phyloP scores from a whole-genome alignment of 495 filamentous ascomycete genomes.

The Penicillium herquei region DNA sequence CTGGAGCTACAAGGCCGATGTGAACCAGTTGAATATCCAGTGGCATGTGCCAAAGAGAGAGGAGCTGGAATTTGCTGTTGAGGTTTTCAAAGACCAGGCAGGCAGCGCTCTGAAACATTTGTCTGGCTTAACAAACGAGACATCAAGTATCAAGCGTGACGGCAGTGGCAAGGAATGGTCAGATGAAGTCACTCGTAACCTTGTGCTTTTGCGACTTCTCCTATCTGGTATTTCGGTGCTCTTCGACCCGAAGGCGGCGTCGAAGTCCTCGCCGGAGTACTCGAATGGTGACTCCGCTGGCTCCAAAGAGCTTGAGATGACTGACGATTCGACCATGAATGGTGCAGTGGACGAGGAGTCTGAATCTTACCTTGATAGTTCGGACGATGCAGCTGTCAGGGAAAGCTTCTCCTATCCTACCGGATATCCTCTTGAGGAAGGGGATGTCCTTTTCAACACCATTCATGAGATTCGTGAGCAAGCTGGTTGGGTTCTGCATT shows the following conservation, averaged over 20 bases:
- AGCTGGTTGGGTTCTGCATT: slow-evolving; percentile 76
- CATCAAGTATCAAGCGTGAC: slow-evolving; percentile 83
- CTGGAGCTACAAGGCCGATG: slow-evolving; percentile 74
- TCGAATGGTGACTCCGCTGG: slow-evolving; percentile 19
- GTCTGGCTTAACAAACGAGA: slow-evolving; percentile 70
- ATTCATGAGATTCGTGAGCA: slow-evolving; percentile 79
- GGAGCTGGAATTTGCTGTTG: slow-evolving; percentile 85
- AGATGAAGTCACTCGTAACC: slow-evolving; percentile 87
- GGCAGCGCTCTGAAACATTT: slow-evolving; percentile 67
- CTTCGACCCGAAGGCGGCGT: slow-evolving; percentile 76
- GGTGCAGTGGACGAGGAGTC: slow-evolving; percentile 57
- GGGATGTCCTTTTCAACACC: slow-evolving; percentile 61
- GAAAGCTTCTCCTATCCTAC: slow-evolving; percentile 81
- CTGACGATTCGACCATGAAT: slow-evolving; percentile 33
- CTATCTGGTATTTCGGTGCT: slow-evolving; percentile 85
- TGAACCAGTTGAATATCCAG: slow-evolving; percentile 72
- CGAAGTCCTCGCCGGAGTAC: slow-evolving; percentile 30
- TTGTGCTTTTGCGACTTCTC: slow-evolving; percentile 80
- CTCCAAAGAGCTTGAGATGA: slow-evolving; percentile 45
- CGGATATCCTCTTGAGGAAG: slow-evolving; percentile 73
- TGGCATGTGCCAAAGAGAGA: slow-evolving; percentile 83
- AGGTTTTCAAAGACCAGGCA: slow-evolving; percentile 78
- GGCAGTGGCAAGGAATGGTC: slow-evolving; percentile 98
- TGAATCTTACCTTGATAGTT: slow-evolving; percentile 62
- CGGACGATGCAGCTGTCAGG: slow-evolving; percentile 79